Conservation (phyloP, 2,329 filamentous ascomycete species). For the Cytospora schulzeri region DNA sequence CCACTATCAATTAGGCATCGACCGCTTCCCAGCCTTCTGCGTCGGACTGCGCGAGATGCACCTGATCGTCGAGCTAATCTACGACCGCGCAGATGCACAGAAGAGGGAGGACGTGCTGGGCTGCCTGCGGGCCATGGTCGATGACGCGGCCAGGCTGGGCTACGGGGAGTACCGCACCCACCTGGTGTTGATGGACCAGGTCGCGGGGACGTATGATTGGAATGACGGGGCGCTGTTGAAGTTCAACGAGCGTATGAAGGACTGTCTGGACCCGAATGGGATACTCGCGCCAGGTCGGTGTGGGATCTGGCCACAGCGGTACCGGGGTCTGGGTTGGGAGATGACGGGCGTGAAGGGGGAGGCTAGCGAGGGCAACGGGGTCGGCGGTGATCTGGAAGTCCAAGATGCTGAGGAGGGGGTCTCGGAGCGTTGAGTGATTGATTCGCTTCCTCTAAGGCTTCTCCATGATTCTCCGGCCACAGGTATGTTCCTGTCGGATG, state of each 20-base stretch:
- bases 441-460: too few relatives aligned
- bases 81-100: conserved; percentile 41
- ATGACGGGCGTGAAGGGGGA: conserved; percentile 38
- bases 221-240: conserved; percentile 40
- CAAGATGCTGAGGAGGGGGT: neutral
- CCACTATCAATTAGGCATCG: conserved; percentile 34
- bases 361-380: conserved; percentile 37
- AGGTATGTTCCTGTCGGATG: too few relatives aligned
- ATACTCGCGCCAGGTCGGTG: conserved; percentile 50
- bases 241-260: conserved; percentile 43
- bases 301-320: conserved; percentile 45
- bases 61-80: conserved; percentile 47
- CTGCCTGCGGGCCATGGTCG: conserved; percentile 40
- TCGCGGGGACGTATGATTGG: conserved; percentile 44
- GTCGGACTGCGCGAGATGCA: conserved; percentile 48
- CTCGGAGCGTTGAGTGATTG: too few relatives aligned
- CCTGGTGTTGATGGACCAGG: conserved; percentile 43
- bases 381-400: conserved; percentile 24
- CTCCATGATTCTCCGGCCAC: too few relatives aligned
- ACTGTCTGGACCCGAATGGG: conserved; percentile 45
- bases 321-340: conserved; percentile 39
- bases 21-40: conserved; percentile 37
- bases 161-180: conserved; percentile 47
- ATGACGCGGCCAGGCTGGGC: conserved; percentile 39
- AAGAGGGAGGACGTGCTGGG: conserved; percentile 32